phyloP scores from a whole-genome alignment of 1,284 basidiomycete species.

The Ceratobasidium sp. region DNA sequence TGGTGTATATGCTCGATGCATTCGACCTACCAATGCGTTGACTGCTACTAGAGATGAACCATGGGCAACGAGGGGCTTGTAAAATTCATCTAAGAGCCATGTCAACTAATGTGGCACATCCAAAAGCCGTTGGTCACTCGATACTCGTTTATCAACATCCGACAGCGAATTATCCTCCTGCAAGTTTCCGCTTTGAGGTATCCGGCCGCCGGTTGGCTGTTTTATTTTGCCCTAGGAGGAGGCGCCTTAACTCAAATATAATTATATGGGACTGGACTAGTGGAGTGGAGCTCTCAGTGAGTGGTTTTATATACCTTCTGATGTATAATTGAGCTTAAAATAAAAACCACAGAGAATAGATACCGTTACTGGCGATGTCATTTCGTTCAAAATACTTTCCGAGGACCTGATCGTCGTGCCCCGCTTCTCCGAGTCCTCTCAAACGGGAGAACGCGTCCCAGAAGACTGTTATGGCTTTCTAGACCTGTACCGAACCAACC shows the following conservation, averaged over 20 bases:
- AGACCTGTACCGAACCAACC: slow-evolving; percentile 6
- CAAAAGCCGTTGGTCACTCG: background rate
- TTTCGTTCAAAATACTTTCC: slow-evolving; percentile 24
- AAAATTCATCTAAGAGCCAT: slow-evolving; percentile 32
- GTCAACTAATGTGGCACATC: slow-evolving; percentile 17
- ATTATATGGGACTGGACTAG: slow-evolving; percentile 35
- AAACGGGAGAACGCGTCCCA: background rate
- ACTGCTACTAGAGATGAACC: slow-evolving; percentile 10
- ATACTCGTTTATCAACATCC: background rate
- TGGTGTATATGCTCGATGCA: background rate
- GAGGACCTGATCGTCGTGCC: slow-evolving; percentile 14
- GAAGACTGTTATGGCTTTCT: background rate
- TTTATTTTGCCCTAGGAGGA: too few species aligned
- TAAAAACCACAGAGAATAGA: too few species aligned
- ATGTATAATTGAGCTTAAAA: too few species aligned
- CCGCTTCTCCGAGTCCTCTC: background rate
- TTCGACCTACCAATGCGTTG: background rate
- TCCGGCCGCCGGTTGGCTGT: slow-evolving; percentile 9
- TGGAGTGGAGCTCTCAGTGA: background rate
- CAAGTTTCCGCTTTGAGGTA: slow-evolving; percentile 23
- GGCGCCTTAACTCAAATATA: slow-evolving; percentile 13
- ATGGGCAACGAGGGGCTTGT: background rate
- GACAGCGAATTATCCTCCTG: slow-evolving; percentile 5
- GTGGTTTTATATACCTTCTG: too few species aligned
- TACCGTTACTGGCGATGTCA: background rate